Evolutionary conservation across 371 early-diverging fungal species (phyloP).

Genomic region (Lichtheimia corymbifera): DNA sequence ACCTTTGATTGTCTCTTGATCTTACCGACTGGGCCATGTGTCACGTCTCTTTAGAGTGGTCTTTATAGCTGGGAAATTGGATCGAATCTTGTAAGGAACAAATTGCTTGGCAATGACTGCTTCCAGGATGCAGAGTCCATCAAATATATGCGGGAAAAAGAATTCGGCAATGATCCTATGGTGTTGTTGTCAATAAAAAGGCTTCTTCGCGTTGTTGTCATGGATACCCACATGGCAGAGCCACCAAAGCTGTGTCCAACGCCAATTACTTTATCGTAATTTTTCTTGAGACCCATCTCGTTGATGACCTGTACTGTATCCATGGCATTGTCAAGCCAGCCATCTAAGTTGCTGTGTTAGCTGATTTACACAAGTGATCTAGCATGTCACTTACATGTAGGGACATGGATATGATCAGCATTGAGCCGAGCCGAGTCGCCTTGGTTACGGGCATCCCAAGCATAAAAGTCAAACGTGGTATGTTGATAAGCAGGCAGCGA

Average conservation of each 20-base stretch:
- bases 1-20: background rate
- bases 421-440: constrained; percentile 49
- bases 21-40: constrained; percentile 20
- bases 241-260: constrained; percentile 49
- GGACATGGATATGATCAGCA: constrained; percentile 18
- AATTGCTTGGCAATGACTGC: constrained; percentile 26
- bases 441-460: constrained; percentile 48
- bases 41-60: constrained; percentile 20
- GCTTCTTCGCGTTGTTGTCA: too few species aligned
- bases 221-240: constrained; percentile 34
- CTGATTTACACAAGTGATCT: background rate
- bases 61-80: constrained; percentile 13
- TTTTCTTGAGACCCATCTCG: constrained; percentile 23
- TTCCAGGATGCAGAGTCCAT: constrained; percentile 33
- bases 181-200: background rate
- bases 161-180: constrained; percentile 35
- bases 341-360: constrained; percentile 19
- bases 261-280: constrained; percentile 34
- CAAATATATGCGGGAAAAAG: constrained; percentile 36
- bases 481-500: constrained; percentile 21
- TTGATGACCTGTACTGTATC: constrained; percentile 41
- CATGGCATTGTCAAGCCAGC: constrained; percentile 44
- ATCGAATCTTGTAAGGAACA: constrained; percentile 13
- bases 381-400: constrained; percentile 25
- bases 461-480: constrained; percentile 28